phyloP scores from a whole-genome alignment of 192 early-diverging fungal species.

The Linderina pennispora region DNA sequence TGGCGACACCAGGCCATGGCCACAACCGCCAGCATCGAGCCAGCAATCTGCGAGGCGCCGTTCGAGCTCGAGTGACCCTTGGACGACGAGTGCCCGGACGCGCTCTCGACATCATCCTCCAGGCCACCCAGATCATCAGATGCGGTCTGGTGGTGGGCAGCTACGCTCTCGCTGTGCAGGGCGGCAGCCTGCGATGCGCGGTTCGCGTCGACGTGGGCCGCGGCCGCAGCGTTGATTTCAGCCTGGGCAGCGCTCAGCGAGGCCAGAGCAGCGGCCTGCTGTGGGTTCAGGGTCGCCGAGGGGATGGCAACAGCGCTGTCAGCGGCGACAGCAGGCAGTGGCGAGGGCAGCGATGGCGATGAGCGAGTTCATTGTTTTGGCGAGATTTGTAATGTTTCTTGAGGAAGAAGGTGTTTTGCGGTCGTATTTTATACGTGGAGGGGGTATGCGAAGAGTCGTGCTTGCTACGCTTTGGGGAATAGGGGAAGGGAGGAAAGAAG shows the following conservation, averaged over 20 bases:
- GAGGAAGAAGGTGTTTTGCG: background rate
- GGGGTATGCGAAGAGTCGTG: too few relatives aligned
- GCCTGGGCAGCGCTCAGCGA: constrained; percentile 41
- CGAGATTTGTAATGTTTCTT: too few relatives aligned
- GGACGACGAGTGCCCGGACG: constrained; percentile 2
- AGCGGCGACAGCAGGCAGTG: constrained; percentile 14
- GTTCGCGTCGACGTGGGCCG: constrained; percentile 32
- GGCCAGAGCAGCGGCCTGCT: constrained; percentile 32
- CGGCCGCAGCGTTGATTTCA: constrained; percentile 25
- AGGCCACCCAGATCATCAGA: constrained; percentile 21
- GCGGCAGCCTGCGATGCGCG: constrained; percentile 37
- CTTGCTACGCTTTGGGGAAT: too few relatives aligned
- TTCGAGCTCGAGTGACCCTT: constrained; percentile 12
- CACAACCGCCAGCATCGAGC: constrained; percentile 30
- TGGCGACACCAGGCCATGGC: constrained; percentile 27
- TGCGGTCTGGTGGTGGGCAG: constrained; percentile 4
- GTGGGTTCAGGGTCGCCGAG: constrained; percentile 35
- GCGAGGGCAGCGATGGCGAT: constrained; percentile 15
- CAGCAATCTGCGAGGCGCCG: constrained; percentile 15
- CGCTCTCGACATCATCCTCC: constrained; percentile 13
- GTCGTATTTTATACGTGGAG: too few relatives aligned
- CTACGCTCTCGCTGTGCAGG: constrained; percentile 29
- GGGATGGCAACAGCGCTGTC: constrained; percentile 11
- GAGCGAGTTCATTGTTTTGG: constrained; percentile 32
- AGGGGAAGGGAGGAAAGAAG: background rate